Conservation (phyloP, 768 basidiomycete genomes). For the Mycena olivaceomarginata region DNA sequence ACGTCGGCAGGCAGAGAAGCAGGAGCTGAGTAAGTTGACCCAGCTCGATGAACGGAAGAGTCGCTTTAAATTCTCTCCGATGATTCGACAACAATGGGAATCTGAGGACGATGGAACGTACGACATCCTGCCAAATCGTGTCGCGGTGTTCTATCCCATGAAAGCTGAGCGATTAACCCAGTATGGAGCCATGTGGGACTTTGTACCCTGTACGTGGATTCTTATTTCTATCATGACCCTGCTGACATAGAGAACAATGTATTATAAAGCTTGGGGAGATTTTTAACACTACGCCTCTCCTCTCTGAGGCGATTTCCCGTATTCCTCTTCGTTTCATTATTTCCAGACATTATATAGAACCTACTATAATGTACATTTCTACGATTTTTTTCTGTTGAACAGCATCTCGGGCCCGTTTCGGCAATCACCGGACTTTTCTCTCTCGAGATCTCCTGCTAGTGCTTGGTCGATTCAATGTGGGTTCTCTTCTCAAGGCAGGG, state of each 20-base stretch:
- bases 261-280: slow-evolving; percentile 16
- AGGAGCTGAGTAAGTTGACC: neutral
- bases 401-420: neutral
- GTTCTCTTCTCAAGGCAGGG: slow-evolving; percentile 15
- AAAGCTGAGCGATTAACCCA: neutral
- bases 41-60: neutral
- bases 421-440: neutral
- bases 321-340: neutral
- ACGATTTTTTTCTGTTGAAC: neutral
- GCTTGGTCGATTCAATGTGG: slow-evolving; percentile 5
- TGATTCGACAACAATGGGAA: neutral
- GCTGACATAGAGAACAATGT: too few species aligned
- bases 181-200: slow-evolving; percentile 16
- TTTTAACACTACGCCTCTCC: neutral
- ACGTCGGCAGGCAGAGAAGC: neutral
- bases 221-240: neutral
- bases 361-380: neutral
- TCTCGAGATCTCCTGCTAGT: too few species aligned
- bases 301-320: neutral
- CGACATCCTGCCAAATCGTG: neutral
- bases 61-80: slow-evolving; percentile 3
- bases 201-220: slow-evolving; percentile 8
- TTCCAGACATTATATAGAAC: too few species aligned
- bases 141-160: slow-evolving; percentile 29
- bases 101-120: neutral